A percentile compares a stretch with the other conserved stretches of the same genome.
Evolutionary conservation across 2,329 filamentous ascomycete species (phyloP).

Genomic region (Curvularia lunata): DNA sequence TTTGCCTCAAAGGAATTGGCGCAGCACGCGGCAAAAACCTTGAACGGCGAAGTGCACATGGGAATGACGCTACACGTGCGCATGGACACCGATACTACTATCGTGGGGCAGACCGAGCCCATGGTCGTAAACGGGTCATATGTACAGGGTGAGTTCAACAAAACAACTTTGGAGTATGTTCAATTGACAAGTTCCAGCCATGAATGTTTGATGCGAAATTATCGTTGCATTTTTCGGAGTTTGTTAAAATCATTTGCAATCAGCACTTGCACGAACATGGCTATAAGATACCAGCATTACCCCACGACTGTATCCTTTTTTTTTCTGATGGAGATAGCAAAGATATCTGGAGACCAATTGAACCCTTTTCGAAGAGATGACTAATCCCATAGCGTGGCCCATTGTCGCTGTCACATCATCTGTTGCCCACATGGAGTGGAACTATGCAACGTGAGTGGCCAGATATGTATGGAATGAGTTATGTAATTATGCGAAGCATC

Average conservation of each 20-base stretch:
- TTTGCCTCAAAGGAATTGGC: conserved; percentile 43
- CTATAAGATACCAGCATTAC: too few species aligned
- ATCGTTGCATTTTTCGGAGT: not conserved
- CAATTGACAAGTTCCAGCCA: conserved; percentile 24
- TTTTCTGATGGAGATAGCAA: not conserved
- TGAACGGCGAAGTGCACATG: conserved; percentile 40
- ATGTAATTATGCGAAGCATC: not conserved
- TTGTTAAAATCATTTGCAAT: not conserved
- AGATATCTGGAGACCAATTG: not conserved
- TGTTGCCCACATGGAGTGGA: not conserved
- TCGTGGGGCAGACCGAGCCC: conserved; percentile 41
- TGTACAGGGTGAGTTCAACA: conserved; percentile 25
- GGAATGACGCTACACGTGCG: conserved; percentile 43
- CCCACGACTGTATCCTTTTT: not conserved
- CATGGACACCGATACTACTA: conserved; percentile 44
- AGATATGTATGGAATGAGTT: not conserved
- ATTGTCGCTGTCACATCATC: not conserved
- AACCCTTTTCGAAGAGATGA: not conserved
- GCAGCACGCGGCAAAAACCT: conserved; percentile 32
- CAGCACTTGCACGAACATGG: not conserved
- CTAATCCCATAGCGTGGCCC: not conserved
- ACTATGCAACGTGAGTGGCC: not conserved
- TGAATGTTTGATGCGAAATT: conserved; percentile 5
- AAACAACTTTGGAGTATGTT: not conserved
- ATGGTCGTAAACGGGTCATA: conserved; percentile 41